Conservation (phyloP, 139 green algal species). For the Closterium sp. region DNA sequence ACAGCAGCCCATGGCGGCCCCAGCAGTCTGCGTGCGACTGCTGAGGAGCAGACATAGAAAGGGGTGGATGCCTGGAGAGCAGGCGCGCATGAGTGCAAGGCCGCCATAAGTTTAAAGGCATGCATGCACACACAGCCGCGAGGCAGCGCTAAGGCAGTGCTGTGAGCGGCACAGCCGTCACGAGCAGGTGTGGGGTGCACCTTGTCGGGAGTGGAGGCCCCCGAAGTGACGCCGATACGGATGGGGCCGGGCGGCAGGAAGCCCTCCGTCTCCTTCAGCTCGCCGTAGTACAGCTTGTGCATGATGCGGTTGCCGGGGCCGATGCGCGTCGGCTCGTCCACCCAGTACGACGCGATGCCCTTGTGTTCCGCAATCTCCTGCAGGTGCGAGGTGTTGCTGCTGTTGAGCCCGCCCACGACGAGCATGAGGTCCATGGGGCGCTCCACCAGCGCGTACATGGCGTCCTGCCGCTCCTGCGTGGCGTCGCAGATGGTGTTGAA, state of each 20-base stretch:
- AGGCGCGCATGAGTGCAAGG: too few species aligned
- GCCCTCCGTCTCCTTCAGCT: slow-evolving; percentile 79
- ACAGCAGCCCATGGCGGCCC: too few species aligned
- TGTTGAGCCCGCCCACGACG: slow-evolving; percentile 99
- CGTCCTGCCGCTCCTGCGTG: slow-evolving; percentile 96
- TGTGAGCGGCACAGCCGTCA: too few species aligned
- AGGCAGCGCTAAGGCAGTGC: too few species aligned
- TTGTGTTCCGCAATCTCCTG: slow-evolving; percentile 91
- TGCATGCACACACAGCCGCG: too few species aligned
- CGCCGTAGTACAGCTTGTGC: slow-evolving; percentile 56
- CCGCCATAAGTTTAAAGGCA: too few species aligned
- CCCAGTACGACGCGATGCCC: slow-evolving; percentile 89
- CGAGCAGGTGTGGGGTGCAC: neutral
- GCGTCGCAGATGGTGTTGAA: slow-evolving; percentile 99
- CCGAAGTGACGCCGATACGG: slow-evolving; percentile 86
- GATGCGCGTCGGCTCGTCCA: slow-evolving; percentile 80
- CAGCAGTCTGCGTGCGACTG: too few species aligned
- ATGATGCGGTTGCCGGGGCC: slow-evolving; percentile 78
- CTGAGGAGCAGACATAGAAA: too few species aligned
- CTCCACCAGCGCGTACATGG: slow-evolving; percentile 83
- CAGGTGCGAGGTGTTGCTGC: slow-evolving; percentile 94
- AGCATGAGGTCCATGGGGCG: slow-evolving; percentile 88
- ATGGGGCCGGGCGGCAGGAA: slow-evolving; percentile 81
- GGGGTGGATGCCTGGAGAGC: too few species aligned
- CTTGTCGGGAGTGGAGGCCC: slow-evolving; percentile 78